Base-by-base conservation (phyloP, 352 stramenopile species). In the Pythium sp. region DNA sequence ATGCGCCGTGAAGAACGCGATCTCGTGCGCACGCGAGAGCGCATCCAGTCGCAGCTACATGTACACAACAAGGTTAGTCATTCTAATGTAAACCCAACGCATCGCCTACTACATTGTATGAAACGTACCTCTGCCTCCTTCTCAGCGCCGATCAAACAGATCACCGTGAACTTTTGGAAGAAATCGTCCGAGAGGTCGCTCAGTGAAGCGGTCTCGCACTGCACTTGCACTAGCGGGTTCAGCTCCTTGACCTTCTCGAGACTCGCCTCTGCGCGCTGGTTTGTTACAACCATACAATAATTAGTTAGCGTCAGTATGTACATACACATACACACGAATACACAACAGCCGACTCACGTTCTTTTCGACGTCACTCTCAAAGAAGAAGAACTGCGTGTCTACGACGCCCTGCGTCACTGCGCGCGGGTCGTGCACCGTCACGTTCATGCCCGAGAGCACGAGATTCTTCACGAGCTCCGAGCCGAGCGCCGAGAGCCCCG, bases 381-480 rank as follows among this genome's bases (percentile, higher is more conserved):
- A 74, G 26, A 98, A 82, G 62, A 98, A 96, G 62, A 98, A 97
- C 68, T 98, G 94, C 43, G 88, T 73, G 24, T 68, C 77, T 2
- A 91, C 78, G 60, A 78, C 62, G n/a, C 67, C 58, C 49, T 76
- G 28, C 53, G 82, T 84, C 68, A 93, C 71, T 59, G 62, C 38
- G 64, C 66, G 73, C 49, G 74, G 72, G 79, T 99, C 96, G 65
- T 97, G 97, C 43, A 99, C 63, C 3, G 94, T 97, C 5, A 98
- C 93, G 67, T 81, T 86, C 67, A 99, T 93, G 26, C 97, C 97
- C 8, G 97, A 97, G 65, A 99, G 82, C 62, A 98, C 90, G 14
- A 99, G 80, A 84, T 99, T 99, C 80, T 99, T 99, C 28, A 97
- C 89, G 32, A 99, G 87, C 87, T 99, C 95, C 58, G 86, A 90